phyloP scores from a whole-genome alignment of 495 filamentous ascomycete genomes.

The Penicillium dipodomyicola region DNA sequence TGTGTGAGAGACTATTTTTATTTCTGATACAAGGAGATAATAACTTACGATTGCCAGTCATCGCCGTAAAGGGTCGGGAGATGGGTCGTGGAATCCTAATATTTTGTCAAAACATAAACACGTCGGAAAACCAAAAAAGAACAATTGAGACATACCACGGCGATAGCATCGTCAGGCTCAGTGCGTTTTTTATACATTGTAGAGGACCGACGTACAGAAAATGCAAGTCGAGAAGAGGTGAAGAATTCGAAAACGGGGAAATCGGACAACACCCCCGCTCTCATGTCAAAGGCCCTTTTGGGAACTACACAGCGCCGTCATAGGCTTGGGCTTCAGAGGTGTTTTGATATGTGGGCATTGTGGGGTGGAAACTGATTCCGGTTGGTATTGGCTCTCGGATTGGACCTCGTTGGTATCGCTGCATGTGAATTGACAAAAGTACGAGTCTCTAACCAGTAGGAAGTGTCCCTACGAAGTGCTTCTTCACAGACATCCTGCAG shows the following conservation, averaged over 20 bases:
- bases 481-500: background rate
- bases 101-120: background rate
- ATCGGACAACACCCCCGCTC: too few relatives aligned
- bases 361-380: background rate
- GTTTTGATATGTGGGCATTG: background rate
- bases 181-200: background rate
- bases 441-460: background rate
- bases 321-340: too few relatives aligned
- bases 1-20: background rate
- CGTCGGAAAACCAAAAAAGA: background rate
- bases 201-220: background rate
- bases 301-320: too few relatives aligned
- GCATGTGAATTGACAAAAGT: background rate
- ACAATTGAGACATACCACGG: background rate
- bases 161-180: background rate
- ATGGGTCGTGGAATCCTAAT: constrained; percentile 10
- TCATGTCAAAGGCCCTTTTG: too few relatives aligned
- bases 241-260: too few relatives aligned
- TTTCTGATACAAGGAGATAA: background rate
- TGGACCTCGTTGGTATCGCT: background rate
- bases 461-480: background rate
- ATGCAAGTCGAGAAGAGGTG: background rate
- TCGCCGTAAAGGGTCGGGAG: constrained; percentile 3
- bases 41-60: constrained; percentile 18
- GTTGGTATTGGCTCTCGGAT: background rate